Conservation (phyloP, 108 stramenopile genomes). For the Thalassiosira profunda region DNA sequence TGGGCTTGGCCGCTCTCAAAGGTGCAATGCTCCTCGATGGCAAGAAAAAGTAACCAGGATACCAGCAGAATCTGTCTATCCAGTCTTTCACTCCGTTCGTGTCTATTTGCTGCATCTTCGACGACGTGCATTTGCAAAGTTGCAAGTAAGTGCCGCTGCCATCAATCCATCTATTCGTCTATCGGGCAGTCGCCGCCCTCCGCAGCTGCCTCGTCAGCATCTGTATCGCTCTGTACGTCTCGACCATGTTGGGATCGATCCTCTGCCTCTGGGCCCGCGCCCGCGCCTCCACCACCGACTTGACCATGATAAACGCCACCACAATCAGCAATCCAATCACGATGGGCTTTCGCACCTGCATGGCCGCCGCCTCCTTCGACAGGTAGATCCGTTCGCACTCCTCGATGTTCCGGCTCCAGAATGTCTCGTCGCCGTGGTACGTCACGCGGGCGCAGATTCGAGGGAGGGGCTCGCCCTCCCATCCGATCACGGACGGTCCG, state of each 20-base stretch:
- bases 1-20: too few species aligned
- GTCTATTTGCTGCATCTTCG: too few species aligned
- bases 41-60: too few species aligned
- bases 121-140: too few species aligned
- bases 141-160: too few species aligned
- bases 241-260: constrained; percentile 58
- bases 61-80: too few species aligned
- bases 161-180: not conserved
- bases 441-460: constrained; percentile 59
- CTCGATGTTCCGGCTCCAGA: constrained; percentile 66
- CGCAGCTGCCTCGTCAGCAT: constrained; percentile 43
- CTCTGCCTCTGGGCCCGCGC: constrained; percentile 28
- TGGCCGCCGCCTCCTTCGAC: constrained; percentile 60
- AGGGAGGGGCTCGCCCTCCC: constrained; percentile 63
- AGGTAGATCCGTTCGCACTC: constrained; percentile 58
- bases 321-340: constrained; percentile 25
- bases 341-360: constrained; percentile 52
- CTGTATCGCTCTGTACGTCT: constrained; percentile 63
- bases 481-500: constrained; percentile 58
- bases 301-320: constrained; percentile 22
- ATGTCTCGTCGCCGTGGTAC: constrained; percentile 58
- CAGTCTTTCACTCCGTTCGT: too few species aligned
- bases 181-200: constrained; percentile 20
- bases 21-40: too few species aligned
- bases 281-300: constrained; percentile 28